Base-by-base conservation (phyloP, 169 alveolate species). In the Plasmodium chabaudi region DNA sequence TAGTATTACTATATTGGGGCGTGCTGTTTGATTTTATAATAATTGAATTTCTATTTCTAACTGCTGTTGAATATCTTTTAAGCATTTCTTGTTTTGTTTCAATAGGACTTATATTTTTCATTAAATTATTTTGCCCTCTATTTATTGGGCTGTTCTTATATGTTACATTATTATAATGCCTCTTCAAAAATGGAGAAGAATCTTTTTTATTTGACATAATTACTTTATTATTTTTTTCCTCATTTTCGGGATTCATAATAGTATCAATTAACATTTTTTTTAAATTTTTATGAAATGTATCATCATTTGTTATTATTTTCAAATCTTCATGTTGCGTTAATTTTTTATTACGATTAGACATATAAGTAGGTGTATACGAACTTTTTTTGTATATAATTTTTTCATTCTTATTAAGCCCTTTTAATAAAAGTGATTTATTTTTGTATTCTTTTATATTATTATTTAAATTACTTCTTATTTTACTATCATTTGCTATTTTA, bases 251-350 rank as follows among this genome's bases (percentile, higher is more conserved):
- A 64, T 77, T 77, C 75, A 64, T 77, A 44, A 77, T 77, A 56
- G 77, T 77, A 21, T 77, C 46, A 65, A 77, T 77, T 64, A 77
- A 53, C n/a, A 56, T 64, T 56, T 17, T 77, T 77, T 77, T 77
- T 42, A 77, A 47, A 51, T 77, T 49, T 63, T 64, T 27, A 34
- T 77, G 77, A 64, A 77, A 77, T 15, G n/a, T 64, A n/a, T 77
- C 79, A 34, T 77, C 65, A 57, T 47, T 39, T 69, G 34, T n/a
- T 23, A 61, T 21, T n/a, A 17, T 74, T 13, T 44, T 64, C 27
- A 49, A 23, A 27, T 63, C 47, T 23, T 34, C 49, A 60, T 55
- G 15, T 5, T 47, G 39, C 12, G 7, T 5, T 47, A 23, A 57
- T 23, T 12, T 13, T 51, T 59, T 72, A 17, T 55, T 34, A 9